Evolutionary conservation across 2,329 filamentous ascomycete genomes (phyloP), one percentile per base, ranked within the genome.

Genomic region (Zymoseptoria passerinii): DNA sequence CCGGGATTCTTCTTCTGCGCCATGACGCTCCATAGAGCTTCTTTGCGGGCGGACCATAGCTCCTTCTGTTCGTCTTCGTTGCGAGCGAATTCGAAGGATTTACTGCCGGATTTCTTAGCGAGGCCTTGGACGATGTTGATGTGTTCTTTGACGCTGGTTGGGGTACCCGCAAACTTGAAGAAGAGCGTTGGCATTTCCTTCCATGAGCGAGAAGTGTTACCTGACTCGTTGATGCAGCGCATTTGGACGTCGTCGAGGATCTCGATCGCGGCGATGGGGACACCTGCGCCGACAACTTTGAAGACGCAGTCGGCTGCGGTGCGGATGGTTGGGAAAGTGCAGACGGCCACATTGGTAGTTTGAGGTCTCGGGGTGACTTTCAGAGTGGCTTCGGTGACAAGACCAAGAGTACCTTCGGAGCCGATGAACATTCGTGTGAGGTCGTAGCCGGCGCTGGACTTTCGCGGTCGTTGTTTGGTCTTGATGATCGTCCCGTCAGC

Each of bases 201-300:
- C 88, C 88, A 91, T 44, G 76, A 76, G 23, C 85, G 83, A 40
- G 79, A 80, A 0, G 83, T 84, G 70, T 78, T 80, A 27, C 86
- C 86, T 0, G 85, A 83, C 28, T 81, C 77, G 74, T 89, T 89
- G 65, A 89, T 83, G 50, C 86, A 83, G 54, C 77, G 74, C 86
- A 96, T 96, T 77, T 95, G 91, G 58, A 91, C 87, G 70, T 95
- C 91, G 75, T 96, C 92, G 28, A 96, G 79, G 58, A 96, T 88
- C 76, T 96, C 92, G 50, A 96, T 85, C n/a, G 92, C 92, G 0
- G 92, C 91, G 49, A 96, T 86, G 28, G 89, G 89, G 9, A 96
- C 83, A 27, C 90, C 91, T 55, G 87, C 82, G 50, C 83, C 84
- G 4, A 96, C 91, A 9, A 96, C 90, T 56, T 81, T 81, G 64